These are phyloP conservation scores for Pelargonium australe DNA, from an alignment of 441 rosid species.

Conservation along the genomic window DNA sequence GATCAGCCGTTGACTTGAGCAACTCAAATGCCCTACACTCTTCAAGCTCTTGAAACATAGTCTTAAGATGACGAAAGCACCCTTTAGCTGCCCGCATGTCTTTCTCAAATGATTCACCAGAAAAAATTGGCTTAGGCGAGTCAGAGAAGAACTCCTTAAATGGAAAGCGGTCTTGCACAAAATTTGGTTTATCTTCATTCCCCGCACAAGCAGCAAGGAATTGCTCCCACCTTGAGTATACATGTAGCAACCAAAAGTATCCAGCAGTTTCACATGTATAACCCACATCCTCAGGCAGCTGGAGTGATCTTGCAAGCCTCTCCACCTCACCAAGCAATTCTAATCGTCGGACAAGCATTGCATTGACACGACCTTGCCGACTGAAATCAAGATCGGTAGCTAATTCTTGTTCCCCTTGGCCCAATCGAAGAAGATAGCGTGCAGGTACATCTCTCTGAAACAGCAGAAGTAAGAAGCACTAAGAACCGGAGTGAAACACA, in stretches of 20 bases:
- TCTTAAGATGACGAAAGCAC: conserved; percentile 87
- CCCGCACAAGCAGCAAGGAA: conserved; percentile 84
- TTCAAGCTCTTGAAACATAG: conserved; percentile 95
- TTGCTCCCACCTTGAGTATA: conserved; percentile 94
- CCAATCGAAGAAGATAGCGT: conserved; percentile 95
- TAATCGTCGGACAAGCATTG: conserved; percentile 94
- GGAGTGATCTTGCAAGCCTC: conserved; percentile 93
- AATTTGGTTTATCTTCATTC: conserved; percentile 65
- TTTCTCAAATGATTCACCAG: conserved; percentile 77
- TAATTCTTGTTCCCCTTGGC: conserved; percentile 99
- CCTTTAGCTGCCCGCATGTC: conserved; percentile 97
- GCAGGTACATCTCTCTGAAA: conserved; percentile 98
- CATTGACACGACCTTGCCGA: conserved; percentile 97
- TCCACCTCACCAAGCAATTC: conserved; percentile 92
- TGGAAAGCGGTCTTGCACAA: conserved; percentile 81
- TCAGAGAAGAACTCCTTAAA: conserved; percentile 85
- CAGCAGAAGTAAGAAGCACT: conserved; percentile 17
- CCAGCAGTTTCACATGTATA: conserved; percentile 99
- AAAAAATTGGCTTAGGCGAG: conserved; percentile 72
- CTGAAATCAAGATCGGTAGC: conserved; percentile 99
- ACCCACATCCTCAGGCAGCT: conserved; percentile 96
- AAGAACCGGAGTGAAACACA: conserved; percentile 8
- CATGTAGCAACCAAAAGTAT: conserved; percentile 97
- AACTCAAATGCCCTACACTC: conserved; percentile 99
- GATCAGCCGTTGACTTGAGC: conserved; percentile 98